Conservation (phyloP, 2,329 filamentous ascomycete genomes). For the Cercospora brassicicola region DNA sequence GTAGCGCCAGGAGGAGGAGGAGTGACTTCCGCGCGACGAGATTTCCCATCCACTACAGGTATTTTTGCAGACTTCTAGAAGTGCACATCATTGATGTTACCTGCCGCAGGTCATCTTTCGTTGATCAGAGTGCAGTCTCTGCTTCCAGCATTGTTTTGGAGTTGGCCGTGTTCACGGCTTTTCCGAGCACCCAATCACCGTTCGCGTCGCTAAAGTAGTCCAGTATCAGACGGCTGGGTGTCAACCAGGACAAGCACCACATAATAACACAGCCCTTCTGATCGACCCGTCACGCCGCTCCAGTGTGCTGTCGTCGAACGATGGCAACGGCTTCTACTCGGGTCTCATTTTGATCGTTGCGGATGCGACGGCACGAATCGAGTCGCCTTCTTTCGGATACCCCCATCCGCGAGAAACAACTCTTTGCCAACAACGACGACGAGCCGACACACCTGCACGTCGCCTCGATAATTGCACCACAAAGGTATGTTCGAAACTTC, state of each 20-base stretch:
- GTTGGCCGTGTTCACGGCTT: neutral
- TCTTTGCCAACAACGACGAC: constrained; percentile 6
- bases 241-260: neutral
- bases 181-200: neutral
- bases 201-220: neutral
- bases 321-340: constrained; percentile 2
- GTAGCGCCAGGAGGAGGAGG: neutral
- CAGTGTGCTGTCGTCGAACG: neutral
- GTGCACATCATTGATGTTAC: neutral
- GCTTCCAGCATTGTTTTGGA: neutral
- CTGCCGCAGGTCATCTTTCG: neutral
- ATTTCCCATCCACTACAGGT: neutral
- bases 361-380: neutral
- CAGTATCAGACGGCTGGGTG: neutral
- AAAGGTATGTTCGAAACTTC: neutral
- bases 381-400: neutral
- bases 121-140: neutral
- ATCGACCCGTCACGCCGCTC: neutral
- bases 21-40: neutral
- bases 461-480: neutral
- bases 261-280: neutral
- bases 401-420: constrained; percentile 6
- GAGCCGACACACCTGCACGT: neutral
- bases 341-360: constrained; percentile 6
- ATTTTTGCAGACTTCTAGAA: neutral